Evolutionary conservation across 164 flowering plant species (phyloP).

Genomic region (Aristolochia contorta): DNA sequence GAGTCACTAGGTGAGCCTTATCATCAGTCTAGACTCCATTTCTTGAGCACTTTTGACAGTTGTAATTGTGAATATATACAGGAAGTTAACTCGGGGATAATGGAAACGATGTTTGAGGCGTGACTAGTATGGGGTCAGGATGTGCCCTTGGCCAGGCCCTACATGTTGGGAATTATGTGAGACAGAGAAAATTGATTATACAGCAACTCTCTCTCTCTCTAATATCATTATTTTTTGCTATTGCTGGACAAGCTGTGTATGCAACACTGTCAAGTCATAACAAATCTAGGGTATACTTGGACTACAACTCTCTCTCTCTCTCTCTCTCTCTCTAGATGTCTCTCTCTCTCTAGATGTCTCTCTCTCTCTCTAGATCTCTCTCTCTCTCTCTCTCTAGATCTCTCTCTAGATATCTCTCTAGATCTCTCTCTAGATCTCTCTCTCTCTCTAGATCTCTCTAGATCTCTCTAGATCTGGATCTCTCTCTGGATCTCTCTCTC

Average conservation of each 20-base stretch:
- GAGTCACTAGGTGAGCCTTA: constrained; percentile 8
- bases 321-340: background rate
- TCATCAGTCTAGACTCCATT: constrained; percentile 13
- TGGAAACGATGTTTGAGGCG: background rate
- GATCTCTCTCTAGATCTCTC: too few relatives aligned
- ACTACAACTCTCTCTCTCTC: background rate
- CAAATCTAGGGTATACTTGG: background rate
- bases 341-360: too few relatives aligned
- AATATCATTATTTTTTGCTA: constrained; percentile 11
- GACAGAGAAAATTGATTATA: too few relatives aligned
- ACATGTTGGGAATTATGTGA: too few relatives aligned
- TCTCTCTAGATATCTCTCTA: too few relatives aligned
- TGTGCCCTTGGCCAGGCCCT: constrained; percentile 28
- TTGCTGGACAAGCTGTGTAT: constrained; percentile 48
- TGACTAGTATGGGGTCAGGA: constrained; percentile 18
- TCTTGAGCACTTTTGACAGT: background rate
- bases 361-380: too few relatives aligned
- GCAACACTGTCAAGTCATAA: constrained; percentile 10
- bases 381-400: too few relatives aligned
- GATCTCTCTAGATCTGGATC: too few relatives aligned
- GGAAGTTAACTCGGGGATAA: too few relatives aligned
- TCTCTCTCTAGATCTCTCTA: too few relatives aligned
- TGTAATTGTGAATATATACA: too few relatives aligned
- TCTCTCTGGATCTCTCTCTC: too few relatives aligned
- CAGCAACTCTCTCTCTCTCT: constrained; percentile 16